These are phyloP conservation scores for Spatholobus suberectus DNA, from an alignment of 306 rosid genomes.

Conservation along the genomic window DNA sequence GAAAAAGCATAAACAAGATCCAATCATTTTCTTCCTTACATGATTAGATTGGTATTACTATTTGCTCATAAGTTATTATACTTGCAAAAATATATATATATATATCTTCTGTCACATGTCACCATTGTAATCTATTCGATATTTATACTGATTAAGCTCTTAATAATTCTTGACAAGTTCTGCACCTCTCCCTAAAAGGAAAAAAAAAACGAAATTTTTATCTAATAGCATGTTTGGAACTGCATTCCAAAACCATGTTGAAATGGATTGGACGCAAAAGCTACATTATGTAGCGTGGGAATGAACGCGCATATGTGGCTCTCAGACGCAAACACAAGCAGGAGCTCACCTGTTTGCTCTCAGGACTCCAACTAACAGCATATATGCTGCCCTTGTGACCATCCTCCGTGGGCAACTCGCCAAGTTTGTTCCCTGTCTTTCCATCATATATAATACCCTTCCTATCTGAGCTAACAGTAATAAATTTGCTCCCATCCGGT, in stretches of 20 bases:
- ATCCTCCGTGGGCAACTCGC: slow-evolving; percentile 79
- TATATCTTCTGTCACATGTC: neutral
- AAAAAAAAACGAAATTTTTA: neutral
- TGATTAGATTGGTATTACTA: neutral
- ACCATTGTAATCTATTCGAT: neutral
- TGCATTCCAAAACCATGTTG: neutral
- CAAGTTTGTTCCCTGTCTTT: slow-evolving; percentile 82
- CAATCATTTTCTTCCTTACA: slow-evolving; percentile 3
- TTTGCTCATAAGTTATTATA: neutral
- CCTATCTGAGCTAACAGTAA: slow-evolving; percentile 92
- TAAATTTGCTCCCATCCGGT: slow-evolving; percentile 94
- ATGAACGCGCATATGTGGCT: neutral
- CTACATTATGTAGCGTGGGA: neutral
- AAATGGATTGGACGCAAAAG: neutral
- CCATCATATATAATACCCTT: slow-evolving; percentile 81
- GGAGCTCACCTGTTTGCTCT: slow-evolving; percentile 77
- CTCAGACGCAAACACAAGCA: slow-evolving; percentile 1
- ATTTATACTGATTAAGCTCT: slow-evolving; percentile 27
- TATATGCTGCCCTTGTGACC: slow-evolving; percentile 96
- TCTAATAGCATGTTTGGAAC: neutral
- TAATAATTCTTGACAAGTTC: slow-evolving; percentile 17
- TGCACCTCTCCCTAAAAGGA: neutral
- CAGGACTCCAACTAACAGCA: slow-evolving; percentile 95
- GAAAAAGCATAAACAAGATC: neutral
- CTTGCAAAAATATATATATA: neutral